These are phyloP conservation scores for Dendrocalamus sinicus DNA, from an alignment of 176 grass and related monocot species.

Conservation along the genomic window DNA sequence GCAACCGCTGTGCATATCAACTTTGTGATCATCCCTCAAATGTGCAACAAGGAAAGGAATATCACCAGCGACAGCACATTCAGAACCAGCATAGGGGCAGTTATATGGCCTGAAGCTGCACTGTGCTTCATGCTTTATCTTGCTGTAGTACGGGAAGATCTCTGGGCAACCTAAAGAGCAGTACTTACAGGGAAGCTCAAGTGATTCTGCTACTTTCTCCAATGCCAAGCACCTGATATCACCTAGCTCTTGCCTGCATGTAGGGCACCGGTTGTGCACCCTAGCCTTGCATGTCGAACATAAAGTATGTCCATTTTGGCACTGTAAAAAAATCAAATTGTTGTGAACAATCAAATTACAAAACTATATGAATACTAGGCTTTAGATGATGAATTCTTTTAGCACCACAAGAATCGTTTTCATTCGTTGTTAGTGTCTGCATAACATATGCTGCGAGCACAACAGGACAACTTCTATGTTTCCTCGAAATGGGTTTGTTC, in stretches of 20 bases:
- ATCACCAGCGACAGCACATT: slow-evolving; percentile 69
- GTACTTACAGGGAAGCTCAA: slow-evolving; percentile 66
- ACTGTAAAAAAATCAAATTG: slow-evolving; percentile 40
- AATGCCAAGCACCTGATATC: slow-evolving; percentile 66
- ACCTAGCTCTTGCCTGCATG: slow-evolving; percentile 69
- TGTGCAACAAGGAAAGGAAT: slow-evolving; percentile 68
- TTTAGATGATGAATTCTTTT: slow-evolving; percentile 27
- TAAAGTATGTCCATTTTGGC: slow-evolving; percentile 67
- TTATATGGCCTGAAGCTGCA: slow-evolving; percentile 66
- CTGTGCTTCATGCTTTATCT: slow-evolving; percentile 67
- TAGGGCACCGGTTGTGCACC: slow-evolving; percentile 65
- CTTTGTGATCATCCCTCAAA: slow-evolving; percentile 70
- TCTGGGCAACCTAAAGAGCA: slow-evolving; percentile 65
- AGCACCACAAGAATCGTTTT: background rate
- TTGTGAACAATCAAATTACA: slow-evolving; percentile 29
- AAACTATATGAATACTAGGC: background rate
- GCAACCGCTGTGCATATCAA: slow-evolving; percentile 62
- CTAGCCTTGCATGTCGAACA: slow-evolving; percentile 66
- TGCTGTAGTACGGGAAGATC: slow-evolving; percentile 69
- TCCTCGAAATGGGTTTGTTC: slow-evolving; percentile 21
- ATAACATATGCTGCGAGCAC: slow-evolving; percentile 18
- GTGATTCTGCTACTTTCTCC: slow-evolving; percentile 65
- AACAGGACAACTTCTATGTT: background rate
- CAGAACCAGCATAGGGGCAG: slow-evolving; percentile 65
- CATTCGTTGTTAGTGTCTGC: background rate